Evolutionary conservation across 2,329 filamentous ascomycete species (phyloP).

Genomic region (Colletotrichum phormii): DNA sequence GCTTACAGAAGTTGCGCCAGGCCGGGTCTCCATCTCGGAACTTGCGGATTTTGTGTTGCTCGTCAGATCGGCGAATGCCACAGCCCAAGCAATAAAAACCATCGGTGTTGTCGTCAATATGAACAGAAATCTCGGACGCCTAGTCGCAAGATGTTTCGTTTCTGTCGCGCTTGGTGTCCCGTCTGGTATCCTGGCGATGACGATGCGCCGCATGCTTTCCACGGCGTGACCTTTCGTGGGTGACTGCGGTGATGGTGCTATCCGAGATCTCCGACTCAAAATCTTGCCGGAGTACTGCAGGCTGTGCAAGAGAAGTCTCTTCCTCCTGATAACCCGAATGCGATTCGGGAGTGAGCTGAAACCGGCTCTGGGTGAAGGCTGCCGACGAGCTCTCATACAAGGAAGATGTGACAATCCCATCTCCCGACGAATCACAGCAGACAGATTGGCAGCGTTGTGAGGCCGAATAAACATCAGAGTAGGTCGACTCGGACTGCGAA

Average conservation of each 20-base stretch:
- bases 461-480: not conserved
- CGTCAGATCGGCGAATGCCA: slow-evolving; percentile 34
- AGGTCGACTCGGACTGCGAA: not conserved
- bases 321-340: not conserved
- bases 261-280: not conserved
- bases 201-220: not conserved
- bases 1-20: slow-evolving; percentile 36
- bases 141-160: slow-evolving; percentile 2
- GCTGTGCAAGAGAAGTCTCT: not conserved
- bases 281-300: not conserved
- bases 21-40: slow-evolving; percentile 17
- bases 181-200: not conserved
- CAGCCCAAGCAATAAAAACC: slow-evolving; percentile 37
- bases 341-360: not conserved
- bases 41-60: slow-evolving; percentile 31
- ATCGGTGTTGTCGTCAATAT: slow-evolving; percentile 31
- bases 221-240: not conserved
- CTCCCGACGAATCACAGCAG: not conserved
- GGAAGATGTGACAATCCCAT: not conserved
- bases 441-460: not conserved
- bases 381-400: not conserved
- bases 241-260: not conserved
- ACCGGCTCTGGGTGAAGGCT: not conserved
- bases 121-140: slow-evolving; percentile 25
- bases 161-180: not conserved